Evolutionary conservation across 129 eudicot species (phyloP).

Genomic region (Lonicera japonica): DNA sequence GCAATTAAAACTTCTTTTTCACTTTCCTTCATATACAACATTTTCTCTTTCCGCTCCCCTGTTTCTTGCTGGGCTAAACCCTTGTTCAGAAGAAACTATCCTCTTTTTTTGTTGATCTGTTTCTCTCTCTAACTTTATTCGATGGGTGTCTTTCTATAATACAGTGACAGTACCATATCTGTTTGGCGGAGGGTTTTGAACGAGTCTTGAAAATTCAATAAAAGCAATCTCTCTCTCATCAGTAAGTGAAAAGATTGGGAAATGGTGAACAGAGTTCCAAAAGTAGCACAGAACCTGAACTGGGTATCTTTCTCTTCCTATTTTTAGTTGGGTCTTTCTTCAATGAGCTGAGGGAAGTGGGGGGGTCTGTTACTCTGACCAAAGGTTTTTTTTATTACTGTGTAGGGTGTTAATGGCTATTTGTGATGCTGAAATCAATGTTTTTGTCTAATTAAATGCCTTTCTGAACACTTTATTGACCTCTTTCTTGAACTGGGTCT

Average conservation of each 20-base stretch:
- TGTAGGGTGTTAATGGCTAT: slow-evolving; percentile 33
- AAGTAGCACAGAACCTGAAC: slow-evolving; percentile 67
- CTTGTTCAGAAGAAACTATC: neutral
- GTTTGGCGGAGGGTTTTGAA: slow-evolving; percentile 4
- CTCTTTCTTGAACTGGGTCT: slow-evolving; percentile 30
- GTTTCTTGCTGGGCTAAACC: too few relatives aligned
- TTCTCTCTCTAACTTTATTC: neutral
- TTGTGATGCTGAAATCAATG: slow-evolving; percentile 51
- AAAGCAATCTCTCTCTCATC: neutral
- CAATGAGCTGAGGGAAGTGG: slow-evolving; percentile 10
- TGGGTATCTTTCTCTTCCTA: slow-evolving; percentile 57
- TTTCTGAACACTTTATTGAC: slow-evolving; percentile 23
- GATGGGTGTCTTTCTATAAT: neutral
- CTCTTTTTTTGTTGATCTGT: neutral
- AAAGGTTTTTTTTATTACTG: slow-evolving; percentile 26
- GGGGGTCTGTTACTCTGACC: slow-evolving; percentile 3
- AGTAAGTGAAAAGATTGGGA: slow-evolving; percentile 9
- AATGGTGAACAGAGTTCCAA: slow-evolving; percentile 39
- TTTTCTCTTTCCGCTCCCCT: slow-evolving; percentile 1
- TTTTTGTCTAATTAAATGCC: slow-evolving; percentile 39
- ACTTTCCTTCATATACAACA: slow-evolving; percentile 25
- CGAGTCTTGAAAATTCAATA: slow-evolving; percentile 17
- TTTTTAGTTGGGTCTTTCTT: slow-evolving; percentile 26
- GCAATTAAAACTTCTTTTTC: slow-evolving; percentile 31
- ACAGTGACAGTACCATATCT: slow-evolving; percentile 6